Base-by-base conservation (phyloP, 2,329 filamentous ascomycete genomes). In the Ilyonectria destructans region DNA sequence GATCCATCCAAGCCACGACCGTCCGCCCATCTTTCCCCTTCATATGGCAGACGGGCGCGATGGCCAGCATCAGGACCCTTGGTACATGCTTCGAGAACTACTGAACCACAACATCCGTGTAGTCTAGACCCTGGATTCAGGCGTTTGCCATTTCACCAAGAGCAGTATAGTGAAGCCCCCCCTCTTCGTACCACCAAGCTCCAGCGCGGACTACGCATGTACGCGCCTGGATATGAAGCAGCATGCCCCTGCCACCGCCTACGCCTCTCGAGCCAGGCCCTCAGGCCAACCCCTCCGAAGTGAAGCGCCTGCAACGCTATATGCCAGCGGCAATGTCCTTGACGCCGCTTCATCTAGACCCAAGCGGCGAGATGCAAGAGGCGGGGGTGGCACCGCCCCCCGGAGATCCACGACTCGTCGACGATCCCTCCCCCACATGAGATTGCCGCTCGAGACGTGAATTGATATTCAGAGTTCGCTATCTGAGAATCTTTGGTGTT, bases 281-380 rank as follows among this genome's bases (percentile, higher is more conserved):
- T 35, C 48, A 40, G n/a, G 29, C 17, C 62, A 31, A 61, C 12
- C 57, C 62, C 57, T 29, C 33, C 51, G 56, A 37, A 61, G 31
- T 21, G 51, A 65, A 54, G 63, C 63, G 63, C 63, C 63, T 65
- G 63, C 63, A 45, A 65, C 63, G 57, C 51, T 65, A 48, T 37
- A 9, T 23, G 45, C 57, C 48, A 54, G 33, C 23, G 33, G 35
- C 48, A 51, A 54, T 23, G 26, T 35, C 12, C 49, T 46, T 51
- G n/a, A 31, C 40, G 43, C n/a, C 43, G 29, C 40, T 13, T n/a
- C 29, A 21, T 54, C 54, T 62, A 55, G 60, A 51, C 60, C 40
- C 51, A 33, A 43, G 40, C 35, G 40, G 43, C 40, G 37, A 43
- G 19, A 46, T 10, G 37, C 49, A 17, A 52, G 59, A 65, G 48